phyloP scores from a whole-genome alignment of 331 rosid genomes.

The Rhamnella rubrinervis region DNA sequence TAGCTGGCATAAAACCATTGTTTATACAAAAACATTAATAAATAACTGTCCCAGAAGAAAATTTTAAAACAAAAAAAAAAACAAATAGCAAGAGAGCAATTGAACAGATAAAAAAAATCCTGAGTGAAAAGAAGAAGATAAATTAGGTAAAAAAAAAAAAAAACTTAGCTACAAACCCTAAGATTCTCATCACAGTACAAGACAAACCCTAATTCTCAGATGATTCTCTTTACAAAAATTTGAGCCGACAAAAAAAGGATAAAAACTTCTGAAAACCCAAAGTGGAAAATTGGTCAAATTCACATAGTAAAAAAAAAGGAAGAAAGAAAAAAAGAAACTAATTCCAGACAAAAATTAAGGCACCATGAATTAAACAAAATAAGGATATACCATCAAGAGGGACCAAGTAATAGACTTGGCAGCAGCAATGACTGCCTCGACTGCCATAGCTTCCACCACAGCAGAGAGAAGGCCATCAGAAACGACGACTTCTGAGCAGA shows the following conservation, averaged over 20 bases:
- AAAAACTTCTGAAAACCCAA: not conserved
- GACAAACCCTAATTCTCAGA: not conserved
- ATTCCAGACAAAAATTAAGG: not conserved
- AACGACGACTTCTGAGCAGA: constrained; percentile 23
- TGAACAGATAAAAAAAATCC: not conserved
- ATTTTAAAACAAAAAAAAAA: no score
- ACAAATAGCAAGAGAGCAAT: no score
- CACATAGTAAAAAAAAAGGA: not conserved
- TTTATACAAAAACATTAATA: not conserved
- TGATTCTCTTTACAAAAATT: not conserved
- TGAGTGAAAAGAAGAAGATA: not conserved
- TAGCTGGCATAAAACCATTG: not conserved
- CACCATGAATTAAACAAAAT: not conserved
- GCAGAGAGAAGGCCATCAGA: constrained; percentile 25
- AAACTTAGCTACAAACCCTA: not conserved
- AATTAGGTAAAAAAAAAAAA: not conserved
- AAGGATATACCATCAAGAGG: constrained; percentile 21
- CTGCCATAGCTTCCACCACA: constrained; percentile 24
- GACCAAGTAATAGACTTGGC: constrained; percentile 24
- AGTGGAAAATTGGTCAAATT: not conserved
- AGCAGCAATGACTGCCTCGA: constrained; percentile 31
- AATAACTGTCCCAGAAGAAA: not conserved
- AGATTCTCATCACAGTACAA: not conserved
- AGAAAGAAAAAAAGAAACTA: not conserved
- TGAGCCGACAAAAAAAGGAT: not conserved